Conservation (phyloP, 2,329 filamentous ascomycete species). For the Epichloe sibirici region DNA sequence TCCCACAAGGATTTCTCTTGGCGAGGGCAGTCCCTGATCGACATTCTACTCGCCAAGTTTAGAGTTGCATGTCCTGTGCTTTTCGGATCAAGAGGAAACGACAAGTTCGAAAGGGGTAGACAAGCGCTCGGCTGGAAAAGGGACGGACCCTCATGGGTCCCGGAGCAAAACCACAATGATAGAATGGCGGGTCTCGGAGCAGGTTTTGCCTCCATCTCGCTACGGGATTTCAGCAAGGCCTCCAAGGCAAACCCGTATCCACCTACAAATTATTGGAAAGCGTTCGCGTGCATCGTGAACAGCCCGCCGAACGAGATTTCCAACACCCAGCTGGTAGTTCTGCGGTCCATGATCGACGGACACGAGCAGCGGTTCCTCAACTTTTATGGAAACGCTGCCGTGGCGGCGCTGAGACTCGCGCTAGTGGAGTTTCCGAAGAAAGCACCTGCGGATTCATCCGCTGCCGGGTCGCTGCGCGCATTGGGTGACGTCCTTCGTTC, state of each 20-base stretch:
- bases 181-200: slow-evolving; percentile 74
- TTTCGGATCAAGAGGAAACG: slow-evolving; percentile 69
- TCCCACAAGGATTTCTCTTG: slow-evolving; percentile 54
- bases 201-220: slow-evolving; percentile 70
- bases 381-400: slow-evolving; percentile 67
- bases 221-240: slow-evolving; percentile 69
- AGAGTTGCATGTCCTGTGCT: slow-evolving; percentile 70
- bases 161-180: slow-evolving; percentile 63
- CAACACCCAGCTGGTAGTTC: slow-evolving; percentile 60
- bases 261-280: slow-evolving; percentile 70
- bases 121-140: slow-evolving; percentile 62
- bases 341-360: slow-evolving; percentile 60
- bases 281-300: slow-evolving; percentile 65
- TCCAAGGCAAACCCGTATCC: slow-evolving; percentile 62
- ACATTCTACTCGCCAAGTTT: slow-evolving; percentile 79
- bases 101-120: slow-evolving; percentile 58
- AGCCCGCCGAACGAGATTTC: slow-evolving; percentile 55
- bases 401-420: slow-evolving; percentile 58
- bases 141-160: slow-evolving; percentile 46
- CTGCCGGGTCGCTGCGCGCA: slow-evolving; percentile 39
- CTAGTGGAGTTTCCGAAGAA: slow-evolving; percentile 60
- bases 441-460: slow-evolving; percentile 33
- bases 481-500: slow-evolving; percentile 40
- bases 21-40: slow-evolving; percentile 57
- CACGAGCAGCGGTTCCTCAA: slow-evolving; percentile 64